Base-by-base conservation (phyloP, 805 yeast species). In the Candida pseudoglaebosa region DNA sequence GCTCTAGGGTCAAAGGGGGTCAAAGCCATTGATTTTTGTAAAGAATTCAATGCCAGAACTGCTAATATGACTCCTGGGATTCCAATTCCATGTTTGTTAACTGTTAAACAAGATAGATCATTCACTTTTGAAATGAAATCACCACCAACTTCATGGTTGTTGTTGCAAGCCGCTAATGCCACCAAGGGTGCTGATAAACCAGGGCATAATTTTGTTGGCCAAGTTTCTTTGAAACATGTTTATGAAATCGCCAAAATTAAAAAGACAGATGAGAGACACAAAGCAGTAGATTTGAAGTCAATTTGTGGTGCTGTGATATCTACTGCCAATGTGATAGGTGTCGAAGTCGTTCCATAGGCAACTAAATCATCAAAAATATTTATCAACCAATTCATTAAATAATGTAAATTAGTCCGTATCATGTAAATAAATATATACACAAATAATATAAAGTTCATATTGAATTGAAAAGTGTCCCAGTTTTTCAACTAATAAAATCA, bases 1-100 rank as follows among this genome's bases (percentile, higher is more conserved):
- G 99, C 98, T 0, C 71, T 93, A 36, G 99, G 99, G 49, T 91
- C 98, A 43, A 91, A 91, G 62, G 99, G 99, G 71, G 95, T 93
- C 34, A 93, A 93, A 60, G 98, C 98, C 46, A 93, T 93, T 55
- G 99, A 93, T 62, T 93, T 93, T 56, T 91, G 98, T 68, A 93
- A 93, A 63, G 98, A 93, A 59, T 93, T 93, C 72, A 93, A 93
- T 60, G 99, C 99, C 18, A 81, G 96, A 61, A 89, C 98, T 9
- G 95, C 96, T 5, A 80, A 81, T 48, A 84, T 78, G 56, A 75
- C 75, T 38, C 88, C 95, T 12, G 97, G 95, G 32, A 78, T 78
- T 1, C 99, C 99, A 10, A 77, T 91, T 33, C 99, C 99, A 0
- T 90, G 85, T 32, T 62, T 83, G 29, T 74, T 93, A 36, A 82